Evolutionary conservation across 1,284 basidiomycete genomes (phyloP), one percentile per base, ranked within the genome.

Genomic region (Leccinum pachyderme): DNA sequence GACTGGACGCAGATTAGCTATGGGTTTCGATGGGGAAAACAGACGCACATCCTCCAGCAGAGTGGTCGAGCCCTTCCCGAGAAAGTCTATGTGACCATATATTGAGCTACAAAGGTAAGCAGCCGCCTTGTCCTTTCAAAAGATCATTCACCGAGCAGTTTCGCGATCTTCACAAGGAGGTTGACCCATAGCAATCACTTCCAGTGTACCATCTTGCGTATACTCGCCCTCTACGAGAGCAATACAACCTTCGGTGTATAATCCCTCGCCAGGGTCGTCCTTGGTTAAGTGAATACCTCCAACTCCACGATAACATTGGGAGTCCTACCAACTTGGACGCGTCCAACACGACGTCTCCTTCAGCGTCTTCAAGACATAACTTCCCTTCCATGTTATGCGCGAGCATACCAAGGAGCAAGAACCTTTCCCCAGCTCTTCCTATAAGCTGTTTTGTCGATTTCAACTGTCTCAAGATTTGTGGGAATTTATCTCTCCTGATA

Each of bases 181-280:
- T 72, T 99, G 96, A 1, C 97, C 96, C 61, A 99, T 90, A 7
- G 95, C 97, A 60, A 94, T 84, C 7, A 98, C 94, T 56, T 89
- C 81, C 52, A 99, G 79, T 1, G 83, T 90, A 49, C 90, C 91
- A 29, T 98, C 93, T 57, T 94, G 86, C 0, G 93, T 98, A 69
- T 98, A 99, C 66, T 95, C 93, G 32, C 97, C 97, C 73, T 99
- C 97, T 0, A 98, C 86, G 8, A 99, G 81, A 2, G 95, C 93
- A 72, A 98, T 90, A 57, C 89, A 93, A 0, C 97, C 97, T 72
- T 99, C 95, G 0, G 95, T 98, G 67, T 98, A 99, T 13, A 99
- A 73, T 1, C 97, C 97, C 70, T 98, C 95, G 45, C 95, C 94
- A 5, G 96, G 95, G 57, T 86, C 83, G 57, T 93, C 91, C 94